Evolutionary conservation across 73 alveolate genomes (phyloP).

Genomic region (Effrenium voratum): DNA sequence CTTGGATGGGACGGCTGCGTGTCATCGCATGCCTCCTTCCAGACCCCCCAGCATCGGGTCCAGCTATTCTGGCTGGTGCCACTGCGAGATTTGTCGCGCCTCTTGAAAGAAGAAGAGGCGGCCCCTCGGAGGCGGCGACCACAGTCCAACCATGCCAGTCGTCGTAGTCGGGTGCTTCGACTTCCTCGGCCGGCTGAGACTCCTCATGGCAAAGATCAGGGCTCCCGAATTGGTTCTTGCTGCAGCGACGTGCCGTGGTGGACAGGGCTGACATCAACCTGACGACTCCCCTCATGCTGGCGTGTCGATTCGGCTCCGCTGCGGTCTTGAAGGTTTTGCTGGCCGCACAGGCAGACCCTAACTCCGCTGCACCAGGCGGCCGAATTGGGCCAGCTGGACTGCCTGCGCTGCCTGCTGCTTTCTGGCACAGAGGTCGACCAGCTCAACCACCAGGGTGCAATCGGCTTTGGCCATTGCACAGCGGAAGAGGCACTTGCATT

Average conservation of each 20-base stretch:
- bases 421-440: conserved; percentile 60
- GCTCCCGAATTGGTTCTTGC: conserved; percentile 41
- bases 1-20: conserved; percentile 19
- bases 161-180: conserved; percentile 43
- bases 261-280: conserved; percentile 43
- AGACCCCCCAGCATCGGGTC: conserved; percentile 52
- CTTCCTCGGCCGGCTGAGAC: conserved; percentile 48
- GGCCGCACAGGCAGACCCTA: conserved; percentile 75
- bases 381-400: conserved; percentile 66
- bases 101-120: not conserved
- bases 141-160: conserved; percentile 44
- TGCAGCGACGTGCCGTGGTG: conserved; percentile 77
- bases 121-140: conserved; percentile 38
- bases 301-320: conserved; percentile 89
- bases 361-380: conserved; percentile 87
- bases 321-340: conserved; percentile 78
- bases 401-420: conserved; percentile 32
- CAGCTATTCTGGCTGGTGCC: conserved; percentile 16
- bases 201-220: conserved; percentile 19
- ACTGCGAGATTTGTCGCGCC: conserved; percentile 7
- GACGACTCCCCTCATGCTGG: conserved; percentile 71
- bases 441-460: conserved; percentile 24
- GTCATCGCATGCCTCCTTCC: conserved; percentile 86
- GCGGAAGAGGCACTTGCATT: conserved; percentile 52
- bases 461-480: conserved; percentile 57